Conservation (phyloP, 805 yeast genomes). For the Teunomyces panamensis region DNA sequence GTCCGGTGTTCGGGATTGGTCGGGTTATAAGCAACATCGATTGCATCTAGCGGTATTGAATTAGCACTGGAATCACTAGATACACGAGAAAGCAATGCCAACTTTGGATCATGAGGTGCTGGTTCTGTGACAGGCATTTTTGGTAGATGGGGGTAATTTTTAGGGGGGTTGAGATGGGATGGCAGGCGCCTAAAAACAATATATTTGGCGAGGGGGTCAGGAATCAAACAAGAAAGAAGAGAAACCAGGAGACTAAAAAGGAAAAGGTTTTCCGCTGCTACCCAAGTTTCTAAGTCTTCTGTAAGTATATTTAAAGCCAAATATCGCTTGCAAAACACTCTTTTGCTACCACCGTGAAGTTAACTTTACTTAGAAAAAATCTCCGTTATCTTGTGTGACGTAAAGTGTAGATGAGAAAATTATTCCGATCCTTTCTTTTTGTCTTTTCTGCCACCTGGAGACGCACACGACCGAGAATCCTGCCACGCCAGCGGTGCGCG, state of each 20-base stretch:
- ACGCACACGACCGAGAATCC: not conserved
- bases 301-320: too few relatives aligned
- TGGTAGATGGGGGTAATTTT: not conserved
- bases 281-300: too few relatives aligned
- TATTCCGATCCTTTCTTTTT: not conserved
- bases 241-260: not conserved
- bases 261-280: not conserved
- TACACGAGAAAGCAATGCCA: not conserved
- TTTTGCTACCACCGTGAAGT: too few relatives aligned
- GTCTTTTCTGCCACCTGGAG: too few relatives aligned
- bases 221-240: not conserved
- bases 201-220: too few relatives aligned
- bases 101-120: not conserved
- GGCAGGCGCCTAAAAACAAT: not conserved
- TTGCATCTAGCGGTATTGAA: not conserved
- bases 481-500: not conserved
- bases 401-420: not conserved
- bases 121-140: constrained; percentile 2
- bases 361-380: not conserved
- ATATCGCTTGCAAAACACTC: not conserved
- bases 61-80: not conserved
- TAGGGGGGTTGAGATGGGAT: not conserved
- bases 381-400: constrained; percentile 3
- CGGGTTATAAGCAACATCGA: not conserved
- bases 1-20: not conserved